phyloP scores from a whole-genome alignment of 108 stramenopile genomes.

The Stephanodiscus minutulus region DNA sequence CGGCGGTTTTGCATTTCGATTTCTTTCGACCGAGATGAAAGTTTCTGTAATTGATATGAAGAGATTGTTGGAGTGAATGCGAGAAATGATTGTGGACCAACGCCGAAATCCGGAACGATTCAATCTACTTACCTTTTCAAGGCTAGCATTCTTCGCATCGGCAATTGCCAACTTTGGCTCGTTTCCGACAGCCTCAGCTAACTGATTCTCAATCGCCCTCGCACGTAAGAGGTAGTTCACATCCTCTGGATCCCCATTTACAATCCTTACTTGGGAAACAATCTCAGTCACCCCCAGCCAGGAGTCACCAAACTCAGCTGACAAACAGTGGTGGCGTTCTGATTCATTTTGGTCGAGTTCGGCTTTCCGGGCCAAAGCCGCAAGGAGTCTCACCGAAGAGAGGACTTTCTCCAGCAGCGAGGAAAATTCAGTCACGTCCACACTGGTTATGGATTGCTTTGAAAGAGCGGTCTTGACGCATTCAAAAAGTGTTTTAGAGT shows the following conservation, averaged over 20 bases:
- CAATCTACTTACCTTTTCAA: constrained; percentile 62
- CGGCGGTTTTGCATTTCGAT: constrained; percentile 71
- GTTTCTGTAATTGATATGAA: constrained; percentile 32
- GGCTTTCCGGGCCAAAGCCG: constrained; percentile 31
- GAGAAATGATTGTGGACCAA: neutral
- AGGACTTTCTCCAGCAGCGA: constrained; percentile 26
- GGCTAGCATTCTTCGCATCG: constrained; percentile 59
- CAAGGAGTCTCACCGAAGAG: constrained; percentile 20
- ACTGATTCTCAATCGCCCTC: constrained; percentile 57
- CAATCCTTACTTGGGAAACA: constrained; percentile 54
- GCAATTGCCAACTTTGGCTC: constrained; percentile 66
- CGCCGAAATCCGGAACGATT: neutral
- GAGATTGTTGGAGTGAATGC: neutral
- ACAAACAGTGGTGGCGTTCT: constrained; percentile 61
- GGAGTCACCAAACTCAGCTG: constrained; percentile 74
- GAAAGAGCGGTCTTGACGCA: constrained; percentile 18
- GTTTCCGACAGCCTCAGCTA: constrained; percentile 65
- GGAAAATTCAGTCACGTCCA: constrained; percentile 24
- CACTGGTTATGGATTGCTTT: constrained; percentile 19
- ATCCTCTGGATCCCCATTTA: constrained; percentile 76
- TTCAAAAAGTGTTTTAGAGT: constrained; percentile 21
- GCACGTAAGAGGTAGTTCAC: constrained; percentile 72
- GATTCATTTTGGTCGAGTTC: constrained; percentile 38
- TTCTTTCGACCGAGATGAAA: constrained; percentile 73
- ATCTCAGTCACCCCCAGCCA: constrained; percentile 75